Conservation (phyloP, 805 yeast species). For the Lipomyces spencermartinsiae region DNA sequence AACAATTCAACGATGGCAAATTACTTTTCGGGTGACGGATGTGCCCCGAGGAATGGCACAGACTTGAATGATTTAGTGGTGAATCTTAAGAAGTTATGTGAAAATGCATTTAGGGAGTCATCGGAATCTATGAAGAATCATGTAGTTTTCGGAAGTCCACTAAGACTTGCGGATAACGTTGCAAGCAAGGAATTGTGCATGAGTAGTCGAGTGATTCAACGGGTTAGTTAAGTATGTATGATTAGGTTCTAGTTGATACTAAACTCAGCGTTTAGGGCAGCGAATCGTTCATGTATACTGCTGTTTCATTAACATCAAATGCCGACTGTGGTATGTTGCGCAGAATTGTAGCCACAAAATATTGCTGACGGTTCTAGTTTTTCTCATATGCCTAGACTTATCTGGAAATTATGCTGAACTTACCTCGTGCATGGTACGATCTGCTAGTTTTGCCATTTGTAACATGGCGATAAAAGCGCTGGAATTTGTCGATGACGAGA, state of each 20-base stretch:
- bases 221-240: neutral
- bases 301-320: neutral
- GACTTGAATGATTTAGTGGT: constrained; percentile 12
- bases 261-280: neutral
- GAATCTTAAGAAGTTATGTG: constrained; percentile 7
- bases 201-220: constrained; percentile 11
- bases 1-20: constrained; percentile 9
- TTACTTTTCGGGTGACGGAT: constrained; percentile 10
- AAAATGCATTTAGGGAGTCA: constrained; percentile 25
- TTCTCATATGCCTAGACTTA: constrained; percentile 14
- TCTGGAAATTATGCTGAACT: constrained; percentile 19
- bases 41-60: neutral
- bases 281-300: constrained; percentile 8
- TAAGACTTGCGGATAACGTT: constrained; percentile 4
- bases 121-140: constrained; percentile 35
- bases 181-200: constrained; percentile 3
- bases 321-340: neutral
- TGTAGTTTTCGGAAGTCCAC: constrained; percentile 26
- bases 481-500: constrained; percentile 28
- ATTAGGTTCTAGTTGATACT: constrained; percentile 5
- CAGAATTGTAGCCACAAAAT: neutral
- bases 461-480: constrained; percentile 11
- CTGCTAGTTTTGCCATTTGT: neutral
- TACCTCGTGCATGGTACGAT: constrained; percentile 8
- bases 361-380: constrained; percentile 8